phyloP scores from a whole-genome alignment of 192 early-diverging fungal species.

The Coemansia sp. region DNA sequence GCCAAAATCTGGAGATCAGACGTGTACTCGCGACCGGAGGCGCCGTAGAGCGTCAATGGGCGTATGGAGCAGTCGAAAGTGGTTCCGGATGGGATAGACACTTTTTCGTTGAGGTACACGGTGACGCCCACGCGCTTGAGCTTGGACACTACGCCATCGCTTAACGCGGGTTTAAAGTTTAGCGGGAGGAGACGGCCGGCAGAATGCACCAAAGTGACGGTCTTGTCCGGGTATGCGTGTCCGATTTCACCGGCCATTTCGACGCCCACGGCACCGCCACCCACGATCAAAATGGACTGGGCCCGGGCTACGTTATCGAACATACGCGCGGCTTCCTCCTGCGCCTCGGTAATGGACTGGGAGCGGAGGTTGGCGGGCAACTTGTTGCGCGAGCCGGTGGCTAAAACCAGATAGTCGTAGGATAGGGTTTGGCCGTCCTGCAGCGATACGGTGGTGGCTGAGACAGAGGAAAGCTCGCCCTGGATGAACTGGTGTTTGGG shows the following conservation, averaged over 20 bases:
- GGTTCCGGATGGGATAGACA: conserved; percentile 34
- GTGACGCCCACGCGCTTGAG: conserved; percentile 51
- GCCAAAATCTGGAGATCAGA: conserved; percentile 63
- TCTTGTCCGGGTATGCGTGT: conserved; percentile 50
- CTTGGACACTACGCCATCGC: conserved; percentile 43
- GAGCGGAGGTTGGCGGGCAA: conserved; percentile 53
- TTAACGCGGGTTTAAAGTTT: conserved; percentile 51
- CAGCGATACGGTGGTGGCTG: conserved; percentile 43
- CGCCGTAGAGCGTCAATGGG: conserved; percentile 48
- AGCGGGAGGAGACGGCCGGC: conserved; percentile 44
- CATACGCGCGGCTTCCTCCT: conserved; percentile 24
- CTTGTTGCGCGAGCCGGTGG: conserved; percentile 64
- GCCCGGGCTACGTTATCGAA: conserved; percentile 56
- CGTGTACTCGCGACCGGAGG: conserved; percentile 46
- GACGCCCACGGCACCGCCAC: conserved; percentile 68
- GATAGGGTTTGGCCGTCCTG: conserved; percentile 53
- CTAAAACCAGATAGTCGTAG: conserved; percentile 69
- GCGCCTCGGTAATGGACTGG: conserved; percentile 33
- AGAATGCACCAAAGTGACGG: conserved; percentile 56
- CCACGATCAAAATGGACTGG: conserved; percentile 61
- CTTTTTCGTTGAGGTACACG: conserved; percentile 58
- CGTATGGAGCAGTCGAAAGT: conserved; percentile 41
- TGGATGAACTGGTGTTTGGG: conserved; percentile 58
- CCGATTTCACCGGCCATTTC: conserved; percentile 64
- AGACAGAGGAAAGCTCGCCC: conserved; percentile 46